phyloP scores from a whole-genome alignment of 1,284 basidiomycete species.

The Phaffia rhodozyma region DNA sequence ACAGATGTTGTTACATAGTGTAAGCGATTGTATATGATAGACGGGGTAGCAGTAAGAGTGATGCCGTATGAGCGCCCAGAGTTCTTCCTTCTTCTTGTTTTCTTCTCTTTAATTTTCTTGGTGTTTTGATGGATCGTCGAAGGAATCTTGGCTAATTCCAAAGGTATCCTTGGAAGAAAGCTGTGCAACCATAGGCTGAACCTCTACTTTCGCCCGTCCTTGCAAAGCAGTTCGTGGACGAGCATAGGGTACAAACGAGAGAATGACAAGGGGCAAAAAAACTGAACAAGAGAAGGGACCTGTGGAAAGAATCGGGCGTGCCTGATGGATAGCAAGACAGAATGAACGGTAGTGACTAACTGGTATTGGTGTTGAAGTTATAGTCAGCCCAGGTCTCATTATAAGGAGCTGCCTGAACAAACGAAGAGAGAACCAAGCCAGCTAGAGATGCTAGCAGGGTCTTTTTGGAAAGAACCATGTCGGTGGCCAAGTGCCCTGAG shows the following conservation, averaged over 20 bases:
- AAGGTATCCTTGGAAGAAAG: too few relatives aligned
- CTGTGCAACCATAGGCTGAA: not conserved
- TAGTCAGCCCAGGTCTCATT: slow-evolving; percentile 12
- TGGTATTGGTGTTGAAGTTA: slow-evolving; percentile 18
- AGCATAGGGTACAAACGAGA: not conserved
- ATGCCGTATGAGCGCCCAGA: not conserved
- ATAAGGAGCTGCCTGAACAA: slow-evolving; percentile 13
- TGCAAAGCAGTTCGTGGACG: not conserved
- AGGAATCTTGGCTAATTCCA: not conserved
- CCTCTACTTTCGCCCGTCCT: not conserved
- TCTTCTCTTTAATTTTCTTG: too few relatives aligned
- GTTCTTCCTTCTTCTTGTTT: too few relatives aligned
- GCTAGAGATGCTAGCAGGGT: not conserved
- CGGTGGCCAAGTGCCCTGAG: too few relatives aligned
- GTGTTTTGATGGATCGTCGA: not conserved
- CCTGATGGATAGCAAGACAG: too few relatives aligned
- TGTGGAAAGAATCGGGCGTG: too few relatives aligned
- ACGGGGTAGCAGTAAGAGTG: not conserved
- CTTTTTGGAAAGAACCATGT: too few relatives aligned
- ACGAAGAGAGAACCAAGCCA: not conserved
- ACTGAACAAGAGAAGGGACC: not conserved
- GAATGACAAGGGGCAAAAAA: not conserved
- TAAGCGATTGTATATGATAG: not conserved
- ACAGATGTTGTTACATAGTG: not conserved
- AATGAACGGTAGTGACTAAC: not conserved